Conservation (phyloP, 495 filamentous ascomycete species). For the Pseudomonodictys pantanalensis region DNA sequence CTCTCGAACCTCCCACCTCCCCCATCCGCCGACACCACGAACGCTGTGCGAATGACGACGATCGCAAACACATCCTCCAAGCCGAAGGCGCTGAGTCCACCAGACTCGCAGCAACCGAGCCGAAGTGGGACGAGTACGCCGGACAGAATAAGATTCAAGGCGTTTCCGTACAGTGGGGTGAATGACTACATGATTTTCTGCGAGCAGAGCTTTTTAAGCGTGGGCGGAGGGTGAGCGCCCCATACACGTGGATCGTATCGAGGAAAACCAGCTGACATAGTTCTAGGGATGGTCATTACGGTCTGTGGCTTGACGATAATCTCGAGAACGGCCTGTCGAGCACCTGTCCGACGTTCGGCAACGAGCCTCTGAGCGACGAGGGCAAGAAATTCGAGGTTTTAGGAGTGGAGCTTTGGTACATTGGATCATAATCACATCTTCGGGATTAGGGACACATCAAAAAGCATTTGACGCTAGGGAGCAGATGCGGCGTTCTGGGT, state of each 20-base stretch:
- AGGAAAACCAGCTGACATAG: background rate
- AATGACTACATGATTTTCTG: conserved; percentile 98
- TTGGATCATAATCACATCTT: conserved; percentile 47
- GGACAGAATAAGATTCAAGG: conserved; percentile 84
- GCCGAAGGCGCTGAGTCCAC: conserved; percentile 30
- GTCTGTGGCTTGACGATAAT: conserved; percentile 87
- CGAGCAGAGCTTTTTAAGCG: conserved; percentile 76
- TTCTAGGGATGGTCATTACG: conserved; percentile 77
- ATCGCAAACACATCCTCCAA: conserved; percentile 45
- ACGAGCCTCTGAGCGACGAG: conserved; percentile 91
- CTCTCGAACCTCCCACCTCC: conserved; percentile 64
- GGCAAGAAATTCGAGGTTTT: conserved; percentile 89
- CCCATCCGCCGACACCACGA: conserved; percentile 68
- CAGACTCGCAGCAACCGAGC: conserved; percentile 37
- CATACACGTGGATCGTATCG: background rate
- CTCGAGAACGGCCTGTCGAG: conserved; percentile 82
- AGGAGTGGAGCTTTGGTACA: conserved; percentile 89
- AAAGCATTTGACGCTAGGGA: background rate
- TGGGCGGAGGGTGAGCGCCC: conserved; percentile 70
- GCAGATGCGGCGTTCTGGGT: background rate
- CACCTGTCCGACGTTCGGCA: conserved; percentile 84
- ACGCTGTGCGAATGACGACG: conserved; percentile 71
- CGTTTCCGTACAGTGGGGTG: conserved; percentile 90
- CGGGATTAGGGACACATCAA: background rate
- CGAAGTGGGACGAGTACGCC: conserved; percentile 44